Conservation (phyloP, 306 rosid species). For the Oxytropis ochrocephala region DNA sequence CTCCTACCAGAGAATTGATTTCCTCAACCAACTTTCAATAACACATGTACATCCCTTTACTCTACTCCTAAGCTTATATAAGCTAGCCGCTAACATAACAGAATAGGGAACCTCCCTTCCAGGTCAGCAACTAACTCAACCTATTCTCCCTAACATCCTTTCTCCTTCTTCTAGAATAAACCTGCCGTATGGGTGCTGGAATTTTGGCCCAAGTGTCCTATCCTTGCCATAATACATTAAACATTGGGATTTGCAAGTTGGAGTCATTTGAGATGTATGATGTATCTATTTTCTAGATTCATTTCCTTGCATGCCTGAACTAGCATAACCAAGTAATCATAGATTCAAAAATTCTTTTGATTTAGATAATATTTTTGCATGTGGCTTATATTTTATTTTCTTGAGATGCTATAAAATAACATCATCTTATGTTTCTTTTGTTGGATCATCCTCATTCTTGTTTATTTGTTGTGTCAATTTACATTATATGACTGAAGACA, state of each 20-base stretch:
- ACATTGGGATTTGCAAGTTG: neutral
- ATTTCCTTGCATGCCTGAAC: neutral
- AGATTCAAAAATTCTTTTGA: neutral
- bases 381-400: neutral
- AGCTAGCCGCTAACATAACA: no score
- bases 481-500: neutral
- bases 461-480: conserved; percentile 4
- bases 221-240: neutral
- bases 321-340: neutral
- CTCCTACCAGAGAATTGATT: no score
- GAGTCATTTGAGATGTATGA: neutral
- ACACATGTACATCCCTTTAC: no score
- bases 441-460: neutral
- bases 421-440: neutral
- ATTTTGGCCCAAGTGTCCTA: neutral
- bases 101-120: no score
- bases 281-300: neutral
- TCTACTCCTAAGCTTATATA: no score
- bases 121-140: no score
- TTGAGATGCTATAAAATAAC: neutral
- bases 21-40: no score
- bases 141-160: no score
- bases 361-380: neutral
- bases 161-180: no score
- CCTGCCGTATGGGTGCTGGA: no score